Conservation (phyloP, 2,329 filamentous ascomycete species). For the Fusarium siculi region DNA sequence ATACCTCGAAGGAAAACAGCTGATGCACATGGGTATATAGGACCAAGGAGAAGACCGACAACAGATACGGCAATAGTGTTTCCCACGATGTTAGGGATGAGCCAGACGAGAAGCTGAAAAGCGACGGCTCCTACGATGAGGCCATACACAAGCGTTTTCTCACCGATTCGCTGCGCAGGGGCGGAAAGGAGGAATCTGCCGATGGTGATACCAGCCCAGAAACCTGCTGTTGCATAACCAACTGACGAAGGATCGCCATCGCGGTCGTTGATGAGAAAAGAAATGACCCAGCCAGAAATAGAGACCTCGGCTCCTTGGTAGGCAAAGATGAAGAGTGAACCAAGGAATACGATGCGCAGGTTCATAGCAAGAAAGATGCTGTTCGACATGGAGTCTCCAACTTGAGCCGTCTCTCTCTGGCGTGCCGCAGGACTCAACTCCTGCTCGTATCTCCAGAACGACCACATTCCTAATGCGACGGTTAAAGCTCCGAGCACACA, state of each 20-base stretch:
- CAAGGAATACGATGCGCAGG: conserved; percentile 73
- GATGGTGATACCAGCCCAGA: conserved; percentile 79
- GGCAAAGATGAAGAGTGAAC: conserved; percentile 83
- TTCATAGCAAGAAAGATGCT: conserved; percentile 61
- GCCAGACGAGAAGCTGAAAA: conserved; percentile 83
- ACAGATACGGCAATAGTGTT: conserved; percentile 74
- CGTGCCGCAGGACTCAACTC: conserved; percentile 60
- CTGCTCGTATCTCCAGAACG: conserved; percentile 76
- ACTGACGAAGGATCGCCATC: conserved; percentile 75
- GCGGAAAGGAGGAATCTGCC: conserved; percentile 78
- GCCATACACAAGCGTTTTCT: conserved; percentile 74
- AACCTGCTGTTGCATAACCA: conserved; percentile 81
- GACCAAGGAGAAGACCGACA: conserved; percentile 79
- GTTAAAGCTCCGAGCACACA: conserved; percentile 68
- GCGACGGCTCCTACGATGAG: conserved; percentile 69
- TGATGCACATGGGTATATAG: conserved; percentile 80
- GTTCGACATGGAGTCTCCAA: conserved; percentile 46
- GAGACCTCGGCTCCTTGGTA: conserved; percentile 89
- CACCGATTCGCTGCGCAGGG: conserved; percentile 73
- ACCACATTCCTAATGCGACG: conserved; percentile 69
- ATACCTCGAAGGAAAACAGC: conserved; percentile 71
- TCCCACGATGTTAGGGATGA: conserved; percentile 78
- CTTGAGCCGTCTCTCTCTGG: conserved; percentile 32
- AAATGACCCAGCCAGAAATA: conserved; percentile 88
- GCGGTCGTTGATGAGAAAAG: conserved; percentile 80